These are phyloP conservation scores for Yarrowia sp. DNA, from an alignment of 805 yeast species.

Conservation along the genomic window DNA sequence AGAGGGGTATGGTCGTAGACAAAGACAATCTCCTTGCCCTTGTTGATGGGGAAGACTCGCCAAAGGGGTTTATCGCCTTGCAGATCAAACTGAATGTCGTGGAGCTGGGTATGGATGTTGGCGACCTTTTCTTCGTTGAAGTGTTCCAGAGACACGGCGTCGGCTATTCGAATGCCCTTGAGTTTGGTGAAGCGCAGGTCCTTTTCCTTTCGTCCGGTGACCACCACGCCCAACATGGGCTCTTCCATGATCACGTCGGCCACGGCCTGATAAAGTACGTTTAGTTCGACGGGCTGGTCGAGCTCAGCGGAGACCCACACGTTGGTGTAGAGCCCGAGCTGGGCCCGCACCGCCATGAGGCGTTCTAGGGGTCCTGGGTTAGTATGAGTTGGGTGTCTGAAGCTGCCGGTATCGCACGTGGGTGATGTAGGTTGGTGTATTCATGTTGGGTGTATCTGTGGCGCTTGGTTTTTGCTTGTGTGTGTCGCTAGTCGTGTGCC, in stretches of 20 bases:
- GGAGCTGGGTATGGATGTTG: constrained; percentile 10
- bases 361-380: constrained; percentile 16
- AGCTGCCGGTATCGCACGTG: not conserved
- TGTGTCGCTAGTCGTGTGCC: not conserved
- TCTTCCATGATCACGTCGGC: constrained; percentile 25
- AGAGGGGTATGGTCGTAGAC: constrained; percentile 33
- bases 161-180: constrained; percentile 12
- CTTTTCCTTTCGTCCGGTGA: constrained; percentile 7
- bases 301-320: constrained; percentile 20
- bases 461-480: not conserved
- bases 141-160: constrained; percentile 11
- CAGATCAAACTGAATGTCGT: constrained; percentile 17
- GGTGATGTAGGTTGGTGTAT: no score
- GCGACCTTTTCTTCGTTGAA: constrained; percentile 14
- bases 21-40: constrained; percentile 28
- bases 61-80: constrained; percentile 30
- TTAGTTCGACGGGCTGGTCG: constrained; percentile 2
- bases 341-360: constrained; percentile 23
- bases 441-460: not conserved
- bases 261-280: constrained; percentile 15
- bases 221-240: constrained; percentile 16
- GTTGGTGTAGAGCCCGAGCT: constrained; percentile 23
- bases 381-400: not conserved
- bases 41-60: constrained; percentile 30
- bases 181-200: constrained; percentile 23